Base-by-base conservation (phyloP, 2,329 filamentous ascomycete species). In the Epichloe festucae region DNA sequence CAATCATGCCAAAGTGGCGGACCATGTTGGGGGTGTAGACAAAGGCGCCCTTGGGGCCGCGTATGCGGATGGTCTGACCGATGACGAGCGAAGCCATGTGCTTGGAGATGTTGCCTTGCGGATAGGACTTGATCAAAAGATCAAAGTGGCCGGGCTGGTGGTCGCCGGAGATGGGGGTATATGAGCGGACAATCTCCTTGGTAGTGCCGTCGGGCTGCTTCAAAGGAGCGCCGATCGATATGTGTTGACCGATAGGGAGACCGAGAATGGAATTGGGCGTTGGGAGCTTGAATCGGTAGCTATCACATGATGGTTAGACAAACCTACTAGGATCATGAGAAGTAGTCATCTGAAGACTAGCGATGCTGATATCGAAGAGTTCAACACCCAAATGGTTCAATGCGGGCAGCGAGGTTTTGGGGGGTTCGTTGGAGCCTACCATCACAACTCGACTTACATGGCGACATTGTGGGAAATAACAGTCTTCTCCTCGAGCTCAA, bases 1-100 rank as follows among this genome's bases (percentile, higher is more conserved):
- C 89, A 65, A 98, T 88, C 93, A 98, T 98, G 65, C 90, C 93
- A 60, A 98, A 95, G 71, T 87, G 87, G 58, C 87, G 84, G 61
- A 91, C 88, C 87, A 98, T 91, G 77, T 96, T 96, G 61, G 91
- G 89, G 17, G 85, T 88, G 74, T 98, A 98, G 56, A 95, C 87
- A 78, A 98, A 96, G 61, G 91, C 91, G 61, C 93, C 93, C 79
- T 97, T 97, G 70, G 93, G 93, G 10, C 93, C 93, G 62, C 81
- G 84, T 62, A 97, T 85, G 67, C 88, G 88, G 77, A 98, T 93
- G 55, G 79, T 84, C 70, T 95, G 82, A 55, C 91, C 90, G 54
- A 96, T 78, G 57, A 79, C 79, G 56, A 98, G 79, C 12, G 80
- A 82, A 46, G 89, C 87, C 73, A 98, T 83, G 72, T 95, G 78